Percentiles rank a stretch among this genome's conserved stretches.
Evolutionary conservation across 306 rosid species (phyloP).

Genomic region (Ziziphus jujuba): DNA sequence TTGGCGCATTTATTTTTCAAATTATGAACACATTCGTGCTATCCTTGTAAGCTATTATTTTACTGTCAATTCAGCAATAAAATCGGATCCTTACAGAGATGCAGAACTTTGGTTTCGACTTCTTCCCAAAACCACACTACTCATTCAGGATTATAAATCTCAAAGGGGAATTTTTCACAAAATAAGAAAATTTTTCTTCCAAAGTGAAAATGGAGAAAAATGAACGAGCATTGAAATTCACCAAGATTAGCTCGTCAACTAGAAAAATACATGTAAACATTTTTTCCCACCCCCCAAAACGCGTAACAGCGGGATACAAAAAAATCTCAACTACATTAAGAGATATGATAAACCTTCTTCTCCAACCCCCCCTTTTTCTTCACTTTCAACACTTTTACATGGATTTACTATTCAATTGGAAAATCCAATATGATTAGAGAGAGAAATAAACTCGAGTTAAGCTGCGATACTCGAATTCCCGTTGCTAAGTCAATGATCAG

Average conservation of each 20-base stretch:
- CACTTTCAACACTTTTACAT: constrained; percentile 27
- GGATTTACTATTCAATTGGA: constrained; percentile 22
- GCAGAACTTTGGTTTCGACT: too few relatives aligned
- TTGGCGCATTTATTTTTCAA: too few relatives aligned
- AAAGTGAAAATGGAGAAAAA: constrained; percentile 2
- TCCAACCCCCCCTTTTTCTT: too few relatives aligned
- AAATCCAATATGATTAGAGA: constrained; percentile 18
- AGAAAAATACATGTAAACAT: constrained; percentile 13
- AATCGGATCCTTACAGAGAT: too few relatives aligned
- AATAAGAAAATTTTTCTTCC: too few relatives aligned
- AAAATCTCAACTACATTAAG: constrained; percentile 11
- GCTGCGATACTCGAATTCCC: too few relatives aligned
- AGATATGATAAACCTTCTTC: constrained; percentile 17
- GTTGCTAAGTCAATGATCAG: constrained; percentile 21
- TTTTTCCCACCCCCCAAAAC: neutral
- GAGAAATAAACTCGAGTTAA: neutral
- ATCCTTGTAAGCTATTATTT: too few relatives aligned
- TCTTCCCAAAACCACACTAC: too few relatives aligned
- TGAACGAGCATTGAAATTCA: constrained; percentile 7
- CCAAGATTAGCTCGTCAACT: constrained; percentile 6
- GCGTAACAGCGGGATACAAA: constrained; percentile 3
- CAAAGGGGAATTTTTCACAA: too few relatives aligned
- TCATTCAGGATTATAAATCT: too few relatives aligned
- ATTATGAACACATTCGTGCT: too few relatives aligned
- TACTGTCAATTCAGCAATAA: too few relatives aligned